Conservation (phyloP, 192 early-diverging fungal species). For the Gamsiella multidivaricata region DNA sequence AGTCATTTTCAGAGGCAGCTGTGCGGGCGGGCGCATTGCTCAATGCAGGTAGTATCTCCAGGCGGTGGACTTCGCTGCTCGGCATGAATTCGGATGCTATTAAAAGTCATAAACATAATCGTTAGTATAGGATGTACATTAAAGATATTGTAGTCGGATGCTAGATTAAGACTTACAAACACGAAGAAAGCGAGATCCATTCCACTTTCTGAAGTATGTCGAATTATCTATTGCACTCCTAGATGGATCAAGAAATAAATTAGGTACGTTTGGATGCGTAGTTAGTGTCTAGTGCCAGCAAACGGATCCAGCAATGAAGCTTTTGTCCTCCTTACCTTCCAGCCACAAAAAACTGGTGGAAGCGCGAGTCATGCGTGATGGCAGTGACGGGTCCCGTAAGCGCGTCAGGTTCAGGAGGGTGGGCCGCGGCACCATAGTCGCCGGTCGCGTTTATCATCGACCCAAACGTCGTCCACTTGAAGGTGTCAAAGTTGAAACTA, state of each 20-base stretch:
- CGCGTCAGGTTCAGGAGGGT: constrained; percentile 33
- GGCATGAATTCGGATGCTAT: constrained; percentile 34
- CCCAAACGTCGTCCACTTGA: constrained; percentile 59
- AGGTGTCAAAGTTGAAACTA: constrained; percentile 60
- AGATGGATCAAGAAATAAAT: not conserved
- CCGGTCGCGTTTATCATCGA: constrained; percentile 9
- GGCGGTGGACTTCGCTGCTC: constrained; percentile 18
- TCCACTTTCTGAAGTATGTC: constrained; percentile 66
- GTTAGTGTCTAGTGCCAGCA: no score
- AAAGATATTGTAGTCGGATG: no score
- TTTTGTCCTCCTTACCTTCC: constrained; percentile 23
- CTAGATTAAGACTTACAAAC: constrained; percentile 41
- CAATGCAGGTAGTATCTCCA: constrained; percentile 35
- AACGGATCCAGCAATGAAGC: no score
- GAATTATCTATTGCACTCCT: constrained; percentile 30
- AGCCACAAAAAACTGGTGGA: constrained; percentile 44
- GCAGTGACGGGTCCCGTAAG: constrained; percentile 64
- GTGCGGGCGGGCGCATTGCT: constrained; percentile 14
- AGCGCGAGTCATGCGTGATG: constrained; percentile 52
- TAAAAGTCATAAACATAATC: no score
- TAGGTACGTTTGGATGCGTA: no score
- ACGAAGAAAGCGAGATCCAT: constrained; percentile 54
- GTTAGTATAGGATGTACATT: no score
- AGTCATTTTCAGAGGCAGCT: constrained; percentile 1
- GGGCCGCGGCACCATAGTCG: not conserved